Conservation (phyloP, 2,329 filamentous ascomycete species). For the Daldinia sp. region DNA sequence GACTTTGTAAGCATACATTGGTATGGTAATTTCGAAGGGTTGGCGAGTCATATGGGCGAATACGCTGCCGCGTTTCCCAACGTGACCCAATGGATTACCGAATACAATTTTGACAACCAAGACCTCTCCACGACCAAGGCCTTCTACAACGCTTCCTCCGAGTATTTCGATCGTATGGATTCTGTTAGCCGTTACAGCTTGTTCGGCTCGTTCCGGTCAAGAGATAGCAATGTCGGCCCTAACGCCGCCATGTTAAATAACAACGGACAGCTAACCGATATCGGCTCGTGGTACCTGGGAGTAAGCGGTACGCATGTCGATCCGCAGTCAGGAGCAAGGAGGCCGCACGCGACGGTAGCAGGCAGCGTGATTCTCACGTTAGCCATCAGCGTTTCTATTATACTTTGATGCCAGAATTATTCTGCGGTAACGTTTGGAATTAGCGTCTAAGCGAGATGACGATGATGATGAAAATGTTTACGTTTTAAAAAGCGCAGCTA, state of each 20-base stretch:
- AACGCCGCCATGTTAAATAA: slow-evolving; percentile 76
- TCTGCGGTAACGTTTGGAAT: too few species aligned
- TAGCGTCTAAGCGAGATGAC: too few species aligned
- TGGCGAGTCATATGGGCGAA: slow-evolving; percentile 72
- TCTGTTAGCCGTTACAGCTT: slow-evolving; percentile 75
- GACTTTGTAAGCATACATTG: slow-evolving; percentile 72
- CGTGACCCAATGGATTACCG: slow-evolving; percentile 77
- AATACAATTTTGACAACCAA: slow-evolving; percentile 71
- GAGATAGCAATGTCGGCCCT: slow-evolving; percentile 75
- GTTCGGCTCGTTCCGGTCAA: slow-evolving; percentile 77
- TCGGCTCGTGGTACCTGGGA: slow-evolving; percentile 81
- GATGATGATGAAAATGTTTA: too few species aligned
- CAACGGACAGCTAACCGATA: slow-evolving; percentile 74
- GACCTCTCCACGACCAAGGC: slow-evolving; percentile 64
- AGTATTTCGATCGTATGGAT: slow-evolving; percentile 71
- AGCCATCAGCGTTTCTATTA: not conserved
- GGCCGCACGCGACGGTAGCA: not conserved
- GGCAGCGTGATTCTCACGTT: slow-evolving; percentile 1
- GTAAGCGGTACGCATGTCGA: slow-evolving; percentile 55
- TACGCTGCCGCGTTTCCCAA: slow-evolving; percentile 65
- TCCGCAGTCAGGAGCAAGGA: slow-evolving; percentile 42
- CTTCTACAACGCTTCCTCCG: slow-evolving; percentile 72
- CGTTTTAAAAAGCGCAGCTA: too few species aligned
- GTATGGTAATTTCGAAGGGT: slow-evolving; percentile 74
- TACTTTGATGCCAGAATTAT: not conserved